Evolutionary conservation across 2,329 filamentous ascomycete genomes (phyloP), one percentile per base, ranked within the genome.

Genomic region (Fusarium albosuccineum): DNA sequence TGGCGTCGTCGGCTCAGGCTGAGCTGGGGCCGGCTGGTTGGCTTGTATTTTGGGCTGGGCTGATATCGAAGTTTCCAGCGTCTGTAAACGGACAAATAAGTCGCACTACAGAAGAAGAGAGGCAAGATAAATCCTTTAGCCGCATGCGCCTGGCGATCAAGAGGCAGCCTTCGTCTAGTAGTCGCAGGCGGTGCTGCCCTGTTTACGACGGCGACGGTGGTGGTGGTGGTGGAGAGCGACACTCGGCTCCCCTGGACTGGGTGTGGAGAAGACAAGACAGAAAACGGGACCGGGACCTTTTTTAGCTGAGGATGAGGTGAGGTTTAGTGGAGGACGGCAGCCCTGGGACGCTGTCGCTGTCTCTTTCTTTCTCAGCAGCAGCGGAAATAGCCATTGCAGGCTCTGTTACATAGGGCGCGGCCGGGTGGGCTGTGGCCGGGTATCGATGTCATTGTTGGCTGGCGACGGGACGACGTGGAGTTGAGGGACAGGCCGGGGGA

Each of bases 231-330:
- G 64, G 64, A 55, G 41, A 56, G 53, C 41, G 22, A 54, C 41
- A 41, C 54, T 53, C 50, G 60, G 55, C 64, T 67, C 64, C 60
- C 64, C 56, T 67, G 56, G 65, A 37, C 41, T 14, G 16, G 49
- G 33, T 61, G 66, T 68, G 65, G 66, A 50, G 46, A 60, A 49
- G 27, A 17, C 17, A 42, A 48, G 22, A 42, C 55, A 37, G 57
- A 63, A 66, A 58, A 42, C 41, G 52, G 63, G 64, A 40, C 65
- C 56, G 51, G 65, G 22, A 49, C 49, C 65, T 22, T 51, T 68
- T 62, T 68, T 68, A 68, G 66, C 41, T 68, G 65, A 62, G 33
- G n/a, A 66, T 66, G 60, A 68, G 60, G 64, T 66, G 63, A 67
- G 58, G 58, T 52, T 46, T 51, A 59, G 58, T 64, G 59, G 64